phyloP scores from a whole-genome alignment of 495 filamentous ascomycete genomes.

The Clohesyomyces aquaticus region DNA sequence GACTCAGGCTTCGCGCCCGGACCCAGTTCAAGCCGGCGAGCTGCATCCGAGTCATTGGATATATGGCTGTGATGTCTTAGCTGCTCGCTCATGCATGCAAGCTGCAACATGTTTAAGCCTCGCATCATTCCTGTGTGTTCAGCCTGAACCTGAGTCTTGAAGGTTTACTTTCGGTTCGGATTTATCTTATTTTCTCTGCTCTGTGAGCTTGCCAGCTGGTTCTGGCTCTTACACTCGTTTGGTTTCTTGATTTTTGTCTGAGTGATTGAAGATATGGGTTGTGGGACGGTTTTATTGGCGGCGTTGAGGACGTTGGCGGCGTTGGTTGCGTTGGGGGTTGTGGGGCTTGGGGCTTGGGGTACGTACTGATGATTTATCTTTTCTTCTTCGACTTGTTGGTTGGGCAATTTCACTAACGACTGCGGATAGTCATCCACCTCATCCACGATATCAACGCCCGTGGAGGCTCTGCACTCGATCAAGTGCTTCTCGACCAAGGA shows the following conservation, averaged over 20 bases:
- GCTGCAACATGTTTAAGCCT: no score
- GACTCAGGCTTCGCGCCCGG: neutral
- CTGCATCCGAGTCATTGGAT: neutral
- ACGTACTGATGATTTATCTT: no score
- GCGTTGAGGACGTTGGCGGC: slow-evolving; percentile 23
- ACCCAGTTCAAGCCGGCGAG: neutral
- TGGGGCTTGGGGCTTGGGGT: slow-evolving; percentile 29
- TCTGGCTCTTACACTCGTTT: slow-evolving; percentile 20
- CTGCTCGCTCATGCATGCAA: no score
- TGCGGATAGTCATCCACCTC: neutral
- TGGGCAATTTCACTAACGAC: neutral
- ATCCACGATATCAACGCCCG: slow-evolving; percentile 27
- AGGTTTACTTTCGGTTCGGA: slow-evolving; percentile 3
- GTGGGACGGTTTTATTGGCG: slow-evolving; percentile 6
- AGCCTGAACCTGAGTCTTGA: slow-evolving; percentile 12
- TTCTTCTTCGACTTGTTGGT: no score
- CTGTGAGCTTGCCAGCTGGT: slow-evolving; percentile 32
- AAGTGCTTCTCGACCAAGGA: neutral
- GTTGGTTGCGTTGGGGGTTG: slow-evolving; percentile 12
- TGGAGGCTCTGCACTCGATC: slow-evolving; percentile 9
- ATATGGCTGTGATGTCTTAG: no score
- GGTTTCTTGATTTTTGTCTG: neutral
- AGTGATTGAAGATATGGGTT: neutral
- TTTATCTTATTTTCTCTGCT: slow-evolving; percentile 11
- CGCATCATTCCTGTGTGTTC: no score